phyloP scores from a whole-genome alignment of 208 protist species.

The Trichomonas gallinae region DNA sequence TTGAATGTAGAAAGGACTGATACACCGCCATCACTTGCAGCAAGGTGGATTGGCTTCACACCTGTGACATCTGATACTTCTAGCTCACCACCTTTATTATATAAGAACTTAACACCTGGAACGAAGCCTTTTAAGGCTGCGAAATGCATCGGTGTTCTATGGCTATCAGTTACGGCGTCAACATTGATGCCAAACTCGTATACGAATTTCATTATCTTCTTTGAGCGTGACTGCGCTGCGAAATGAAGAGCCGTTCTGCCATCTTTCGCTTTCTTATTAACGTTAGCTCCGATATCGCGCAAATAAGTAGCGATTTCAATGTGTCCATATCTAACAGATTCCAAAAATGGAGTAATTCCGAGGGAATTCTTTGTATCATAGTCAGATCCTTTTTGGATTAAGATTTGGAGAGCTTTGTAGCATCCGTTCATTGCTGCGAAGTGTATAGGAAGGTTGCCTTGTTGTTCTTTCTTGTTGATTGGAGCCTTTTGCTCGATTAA shows the following conservation, averaged over 20 bases:
- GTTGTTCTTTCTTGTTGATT: neutral
- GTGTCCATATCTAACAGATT: neutral
- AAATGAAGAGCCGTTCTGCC: neutral
- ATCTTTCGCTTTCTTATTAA: neutral
- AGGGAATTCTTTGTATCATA: neutral
- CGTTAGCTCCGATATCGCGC: neutral
- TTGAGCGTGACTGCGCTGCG: neutral
- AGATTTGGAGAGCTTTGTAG: neutral
- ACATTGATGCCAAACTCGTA: neutral
- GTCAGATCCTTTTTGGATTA: neutral
- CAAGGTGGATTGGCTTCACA: neutral
- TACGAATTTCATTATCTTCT: neutral
- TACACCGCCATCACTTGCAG: neutral
- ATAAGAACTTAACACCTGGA: neutral
- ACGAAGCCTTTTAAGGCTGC: neutral
- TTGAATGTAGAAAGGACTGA: neutral
- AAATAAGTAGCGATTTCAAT: neutral
- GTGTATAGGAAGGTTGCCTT: neutral
- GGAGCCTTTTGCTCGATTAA: neutral
- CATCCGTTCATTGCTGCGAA: neutral
- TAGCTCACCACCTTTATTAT: neutral
- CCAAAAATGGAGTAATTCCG: neutral
- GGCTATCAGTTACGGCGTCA: neutral
- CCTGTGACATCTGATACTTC: neutral
- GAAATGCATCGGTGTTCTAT: neutral